Evolutionary conservation across 495 filamentous ascomycete genomes (phyloP).

Genomic region (Neurospora sp.): DNA sequence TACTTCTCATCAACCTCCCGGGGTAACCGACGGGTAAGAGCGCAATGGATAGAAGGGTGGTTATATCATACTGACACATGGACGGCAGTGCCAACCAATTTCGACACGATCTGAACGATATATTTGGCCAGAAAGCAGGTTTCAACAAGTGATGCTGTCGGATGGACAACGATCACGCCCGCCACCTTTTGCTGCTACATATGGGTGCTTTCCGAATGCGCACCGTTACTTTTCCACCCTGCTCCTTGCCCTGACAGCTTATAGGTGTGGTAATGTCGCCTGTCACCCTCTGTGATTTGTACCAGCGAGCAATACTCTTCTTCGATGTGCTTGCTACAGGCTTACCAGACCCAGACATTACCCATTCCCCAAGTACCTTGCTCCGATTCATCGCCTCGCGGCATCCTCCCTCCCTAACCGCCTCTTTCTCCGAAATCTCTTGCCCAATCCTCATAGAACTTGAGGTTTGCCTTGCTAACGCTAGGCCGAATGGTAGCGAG

Average conservation of each 20-base stretch:
- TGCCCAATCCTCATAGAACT: slow-evolving; percentile 90
- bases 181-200: not conserved
- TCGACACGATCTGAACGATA: not conserved
- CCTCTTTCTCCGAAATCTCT: slow-evolving; percentile 86
- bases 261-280: not conserved
- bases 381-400: not conserved
- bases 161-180: not conserved
- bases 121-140: not conserved
- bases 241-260: not conserved
- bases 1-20: not conserved
- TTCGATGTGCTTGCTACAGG: not conserved
- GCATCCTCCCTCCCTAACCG: slow-evolving; percentile 38
- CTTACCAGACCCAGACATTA: not conserved
- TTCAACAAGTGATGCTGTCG: not conserved
- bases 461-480: slow-evolving; percentile 74
- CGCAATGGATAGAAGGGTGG: not conserved
- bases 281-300: not conserved
- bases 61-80: not conserved
- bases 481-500: slow-evolving; percentile 80
- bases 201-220: not conserved
- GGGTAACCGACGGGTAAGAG: not conserved
- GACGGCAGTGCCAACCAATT: not conserved
- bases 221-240: not conserved
- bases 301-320: not conserved
- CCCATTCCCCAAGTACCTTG: not conserved